Evolutionary conservation across 768 basidiomycete genomes (phyloP).

Genomic region (Tulasnella sp.): DNA sequence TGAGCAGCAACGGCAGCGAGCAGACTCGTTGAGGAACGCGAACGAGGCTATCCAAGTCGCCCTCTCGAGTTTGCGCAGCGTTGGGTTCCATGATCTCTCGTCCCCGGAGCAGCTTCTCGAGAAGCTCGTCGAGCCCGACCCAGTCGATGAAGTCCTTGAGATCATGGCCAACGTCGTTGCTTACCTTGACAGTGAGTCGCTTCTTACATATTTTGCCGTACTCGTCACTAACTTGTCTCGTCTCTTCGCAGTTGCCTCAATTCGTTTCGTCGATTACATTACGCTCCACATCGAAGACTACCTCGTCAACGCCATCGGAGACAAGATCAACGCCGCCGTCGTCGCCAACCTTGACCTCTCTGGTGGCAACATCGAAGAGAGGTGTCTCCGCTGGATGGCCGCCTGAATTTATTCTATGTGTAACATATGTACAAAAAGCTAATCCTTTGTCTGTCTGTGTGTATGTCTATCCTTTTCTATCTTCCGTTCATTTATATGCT

Average conservation of each 20-base stretch:
- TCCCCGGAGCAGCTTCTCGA: constrained; percentile 13
- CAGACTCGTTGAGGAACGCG: constrained; percentile 10
- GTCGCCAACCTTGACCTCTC: constrained; percentile 13
- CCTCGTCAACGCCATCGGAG: constrained; percentile 29
- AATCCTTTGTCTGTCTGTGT: background rate
- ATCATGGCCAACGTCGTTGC: constrained; percentile 27
- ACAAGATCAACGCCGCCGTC: constrained; percentile 30
- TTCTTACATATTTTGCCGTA: too few species aligned
- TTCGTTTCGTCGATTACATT: constrained; percentile 26
- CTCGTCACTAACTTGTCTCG: background rate
- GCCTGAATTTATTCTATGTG: background rate
- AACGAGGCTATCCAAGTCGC: constrained; percentile 9
- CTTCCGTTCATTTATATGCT: constrained; percentile 7
- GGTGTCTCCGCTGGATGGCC: constrained; percentile 24
- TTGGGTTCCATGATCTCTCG: constrained; percentile 26
- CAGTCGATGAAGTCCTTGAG: constrained; percentile 26
- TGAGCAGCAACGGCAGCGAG: background rate
- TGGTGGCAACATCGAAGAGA: constrained; percentile 10
- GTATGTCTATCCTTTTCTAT: background rate
- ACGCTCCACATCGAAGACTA: constrained; percentile 20
- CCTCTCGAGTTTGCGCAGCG: constrained; percentile 13
- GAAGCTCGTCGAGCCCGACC: constrained; percentile 24
- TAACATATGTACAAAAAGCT: constrained; percentile 4
- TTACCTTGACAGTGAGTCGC: constrained; percentile 17
- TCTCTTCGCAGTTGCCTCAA: constrained; percentile 6